Base-by-base conservation (phyloP, 352 stramenopile genomes). In the Phytophthora pinifolia region DNA sequence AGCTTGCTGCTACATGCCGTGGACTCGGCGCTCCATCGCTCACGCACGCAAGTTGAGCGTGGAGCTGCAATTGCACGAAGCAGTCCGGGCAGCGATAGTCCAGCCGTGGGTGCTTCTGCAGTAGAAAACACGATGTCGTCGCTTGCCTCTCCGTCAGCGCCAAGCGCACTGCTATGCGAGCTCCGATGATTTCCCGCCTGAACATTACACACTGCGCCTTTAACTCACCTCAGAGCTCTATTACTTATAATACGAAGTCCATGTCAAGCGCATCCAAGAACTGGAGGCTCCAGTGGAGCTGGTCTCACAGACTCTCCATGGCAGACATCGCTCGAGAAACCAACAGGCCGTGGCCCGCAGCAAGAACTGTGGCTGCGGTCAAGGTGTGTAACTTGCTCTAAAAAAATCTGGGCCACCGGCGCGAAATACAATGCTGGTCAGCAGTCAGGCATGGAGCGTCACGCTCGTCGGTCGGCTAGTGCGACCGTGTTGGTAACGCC, bases 31-130 rank as follows among this genome's bases (percentile, higher is more conserved):
- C n/a, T n/a, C n/a, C n/a, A n/a, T n/a, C n/a, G n/a, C n/a, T n/a
- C n/a, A n/a, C n/a, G 62, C 62, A 66, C 62, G 62, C 56, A 62
- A 62, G n/a, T n/a, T n/a, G n/a, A n/a, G 57, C 22, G 46, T 36
- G 43, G n/a, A 17, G 50, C 43, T 59, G 41, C 62, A 63, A 67
- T 53, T 34, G 32, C 36, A 66, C 62, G 50, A 66, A 55, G 38
- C 50, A 53, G 30, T 37, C 41, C 34, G 46, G 43, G 20, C n/a
- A 25, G 47, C 42, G 39, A 43, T 17, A 34, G 30, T 10, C 5
- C 8, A 9, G 35, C 29, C 32, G 46, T 29, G 48, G 44, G 15
- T 65, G 36, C n/a, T n/a, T n/a, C n/a, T n/a, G n/a, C n/a, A n/a
- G n/a, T 52, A 20, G 52, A 25, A 25, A 25, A 25, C 20, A 25